These are phyloP conservation scores for Cyberlindnera maritima DNA, from an alignment of 805 yeast genomes.

Conservation along the genomic window DNA sequence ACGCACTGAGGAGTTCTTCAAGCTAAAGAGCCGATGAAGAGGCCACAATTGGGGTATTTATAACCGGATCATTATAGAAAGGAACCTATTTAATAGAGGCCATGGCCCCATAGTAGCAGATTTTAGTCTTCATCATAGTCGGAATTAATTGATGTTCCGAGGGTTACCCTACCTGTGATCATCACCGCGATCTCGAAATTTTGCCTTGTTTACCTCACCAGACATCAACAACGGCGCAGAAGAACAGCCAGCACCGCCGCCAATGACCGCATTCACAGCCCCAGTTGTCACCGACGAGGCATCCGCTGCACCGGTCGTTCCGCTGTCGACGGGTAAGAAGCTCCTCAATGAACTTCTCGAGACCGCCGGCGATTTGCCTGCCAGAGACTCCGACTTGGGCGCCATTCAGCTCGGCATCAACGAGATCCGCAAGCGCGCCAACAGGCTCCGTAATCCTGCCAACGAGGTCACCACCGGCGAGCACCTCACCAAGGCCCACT, in stretches of 20 bases:
- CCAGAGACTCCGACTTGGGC: slow-evolving; percentile 63
- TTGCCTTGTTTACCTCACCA: slow-evolving; percentile 6
- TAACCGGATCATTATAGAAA: background rate
- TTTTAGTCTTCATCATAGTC: background rate
- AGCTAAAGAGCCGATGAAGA: background rate
- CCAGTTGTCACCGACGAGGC: background rate
- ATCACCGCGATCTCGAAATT: background rate
- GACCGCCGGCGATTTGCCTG: slow-evolving; percentile 73
- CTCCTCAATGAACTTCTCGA: slow-evolving; percentile 71
- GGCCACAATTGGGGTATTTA: background rate
- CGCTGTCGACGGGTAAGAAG: slow-evolving; percentile 23
- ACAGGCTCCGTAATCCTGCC: slow-evolving; percentile 47
- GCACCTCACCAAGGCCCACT: slow-evolving; percentile 70
- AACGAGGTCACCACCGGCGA: slow-evolving; percentile 35
- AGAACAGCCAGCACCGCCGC: background rate
- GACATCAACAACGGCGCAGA: background rate
- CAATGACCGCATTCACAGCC: background rate
- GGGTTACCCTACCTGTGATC: slow-evolving; percentile 6
- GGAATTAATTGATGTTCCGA: background rate
- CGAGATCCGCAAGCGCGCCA: slow-evolving; percentile 72
- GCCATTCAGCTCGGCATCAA: slow-evolving; percentile 75
- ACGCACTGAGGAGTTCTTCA: slow-evolving; percentile 24
- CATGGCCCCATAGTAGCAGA: too few species aligned
- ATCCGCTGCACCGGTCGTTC: slow-evolving; percentile 5
- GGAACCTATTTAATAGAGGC: too few species aligned